phyloP scores from a whole-genome alignment of 1,284 basidiomycete genomes.

The Grifola frondosa region DNA sequence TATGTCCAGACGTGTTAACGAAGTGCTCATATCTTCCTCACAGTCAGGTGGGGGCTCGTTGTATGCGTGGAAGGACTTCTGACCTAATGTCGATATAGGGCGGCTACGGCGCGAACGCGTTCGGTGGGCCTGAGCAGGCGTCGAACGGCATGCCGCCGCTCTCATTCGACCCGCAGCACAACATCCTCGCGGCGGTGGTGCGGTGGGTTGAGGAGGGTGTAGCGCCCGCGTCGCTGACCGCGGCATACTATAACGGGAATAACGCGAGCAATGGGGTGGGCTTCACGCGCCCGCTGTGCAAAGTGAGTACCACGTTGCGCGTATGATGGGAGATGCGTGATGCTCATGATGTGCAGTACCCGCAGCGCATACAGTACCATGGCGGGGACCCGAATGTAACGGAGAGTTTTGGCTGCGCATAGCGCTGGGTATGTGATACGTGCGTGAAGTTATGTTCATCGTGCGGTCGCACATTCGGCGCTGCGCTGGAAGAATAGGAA shows the following conservation, averaged over 20 bases:
- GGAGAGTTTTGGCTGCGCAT: constrained; percentile 12
- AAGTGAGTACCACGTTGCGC: constrained; percentile 9
- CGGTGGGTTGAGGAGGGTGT: constrained; percentile 41
- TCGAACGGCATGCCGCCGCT: constrained; percentile 23
- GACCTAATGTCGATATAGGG: constrained; percentile 10
- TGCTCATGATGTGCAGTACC: constrained; percentile 10
- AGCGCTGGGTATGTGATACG: neutral
- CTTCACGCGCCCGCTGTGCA: constrained; percentile 28
- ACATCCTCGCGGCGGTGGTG: constrained; percentile 39
- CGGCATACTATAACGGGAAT: constrained; percentile 22
- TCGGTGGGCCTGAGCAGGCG: constrained; percentile 24
- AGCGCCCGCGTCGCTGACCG: constrained; percentile 35
- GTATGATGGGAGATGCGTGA: neutral
- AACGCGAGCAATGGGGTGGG: constrained; percentile 20
- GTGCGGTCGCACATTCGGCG: too few relatives aligned
- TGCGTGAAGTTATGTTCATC: too few relatives aligned
- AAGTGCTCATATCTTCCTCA: too few relatives aligned
- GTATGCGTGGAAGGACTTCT: too few relatives aligned
- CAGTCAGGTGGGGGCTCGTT: too few relatives aligned
- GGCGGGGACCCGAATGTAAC: constrained; percentile 16
- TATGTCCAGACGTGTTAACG: too few relatives aligned
- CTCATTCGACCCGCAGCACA: constrained; percentile 29
- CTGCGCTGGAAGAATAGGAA: too few relatives aligned
- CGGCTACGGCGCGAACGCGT: constrained; percentile 27
- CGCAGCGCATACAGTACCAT: constrained; percentile 9